Evolutionary conservation across 805 yeast species (phyloP), one percentile per base, ranked within the genome.

Genomic region (Candida stauntonica): DNA sequence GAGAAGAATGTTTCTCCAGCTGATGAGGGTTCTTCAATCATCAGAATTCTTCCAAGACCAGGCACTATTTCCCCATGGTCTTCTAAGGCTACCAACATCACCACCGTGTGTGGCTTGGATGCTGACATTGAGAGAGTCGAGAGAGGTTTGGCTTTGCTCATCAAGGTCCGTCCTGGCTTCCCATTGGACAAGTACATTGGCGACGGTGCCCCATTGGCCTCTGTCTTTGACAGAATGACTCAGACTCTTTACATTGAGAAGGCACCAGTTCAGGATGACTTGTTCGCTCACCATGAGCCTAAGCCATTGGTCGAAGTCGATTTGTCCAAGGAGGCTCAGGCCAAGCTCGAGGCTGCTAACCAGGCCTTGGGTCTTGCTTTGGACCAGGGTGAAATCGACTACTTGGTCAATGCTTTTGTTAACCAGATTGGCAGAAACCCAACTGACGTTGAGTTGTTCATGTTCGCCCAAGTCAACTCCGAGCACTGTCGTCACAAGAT

Each of bases 11-110:
- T 55, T 17, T 51, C 59, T 33, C 44, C 64, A 17, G 55, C 62
- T 27, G 73, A 59, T 36, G 52, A 62, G 5, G 74, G 71, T 47
- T 65, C 77, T 23, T 73, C 76, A 45, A 65, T 88, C 48, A 64
- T 91, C 33, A 74, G 95, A 59, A 72, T 93, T 36, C 70, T 88
- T 36, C 99, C 99, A 31, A 78, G 98, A 62, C 69, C 88, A 7
- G 99, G 99, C 45, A 93, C 99, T 11, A 91, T 93, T 49, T 89
- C 98, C 18, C 98, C 99, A 24, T 93, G 99, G 99, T 86, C 96
- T 8, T 89, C 98, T 12, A 93, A 93, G 66, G 99, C 99, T 19
- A 89, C 99, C 29, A 91, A 93, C 64, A 93, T 93, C 50, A 75
- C 89, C 36, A 77, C 80, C 40, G 95, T 86, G 40, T 86, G 96